Conservation (phyloP, 1,139 yeast species). For the Yamadazyma friedrichii region DNA sequence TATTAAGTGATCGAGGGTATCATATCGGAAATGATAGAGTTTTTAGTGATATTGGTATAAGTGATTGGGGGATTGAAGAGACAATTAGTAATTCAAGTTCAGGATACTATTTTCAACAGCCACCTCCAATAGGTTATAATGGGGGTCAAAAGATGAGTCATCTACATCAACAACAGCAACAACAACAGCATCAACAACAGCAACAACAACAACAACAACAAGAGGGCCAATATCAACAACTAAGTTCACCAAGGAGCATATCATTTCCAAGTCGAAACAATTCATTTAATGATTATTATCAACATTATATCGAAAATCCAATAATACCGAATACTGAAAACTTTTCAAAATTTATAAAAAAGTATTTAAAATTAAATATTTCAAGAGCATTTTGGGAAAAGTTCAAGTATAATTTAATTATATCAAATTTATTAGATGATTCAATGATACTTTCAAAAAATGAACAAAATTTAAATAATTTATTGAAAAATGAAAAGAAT, state of each 20-base stretch:
- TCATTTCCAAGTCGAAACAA: not conserved
- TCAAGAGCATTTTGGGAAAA: slow-evolving; percentile 36
- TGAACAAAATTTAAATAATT: slow-evolving; percentile 23
- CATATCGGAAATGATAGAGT: not conserved
- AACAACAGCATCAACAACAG: not conserved
- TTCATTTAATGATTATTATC: slow-evolving; percentile 7
- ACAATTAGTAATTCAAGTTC: slow-evolving; percentile 11
- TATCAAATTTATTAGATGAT: slow-evolving; percentile 43
- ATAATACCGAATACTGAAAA: slow-evolving; percentile 21
- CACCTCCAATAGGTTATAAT: slow-evolving; percentile 17
- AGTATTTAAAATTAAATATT: slow-evolving; percentile 25
- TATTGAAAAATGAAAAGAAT: slow-evolving; percentile 9
- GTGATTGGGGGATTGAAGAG: slow-evolving; percentile 48
- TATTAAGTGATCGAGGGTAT: slow-evolving; percentile 3
- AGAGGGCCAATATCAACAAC: not conserved
- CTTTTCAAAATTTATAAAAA: slow-evolving; percentile 26
- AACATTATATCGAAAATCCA: slow-evolving; percentile 1
- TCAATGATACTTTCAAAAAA: slow-evolving; percentile 45
- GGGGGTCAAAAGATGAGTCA: not conserved
- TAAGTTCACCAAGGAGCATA: not conserved
- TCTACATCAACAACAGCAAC: not conserved
- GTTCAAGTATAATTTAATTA: slow-evolving; percentile 40
- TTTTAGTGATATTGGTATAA: slow-evolving; percentile 16
- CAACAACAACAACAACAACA: not conserved
- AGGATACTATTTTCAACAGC: slow-evolving; percentile 5